Conservation (phyloP, 257 asterid species). For the Solanum paucissectum region DNA sequence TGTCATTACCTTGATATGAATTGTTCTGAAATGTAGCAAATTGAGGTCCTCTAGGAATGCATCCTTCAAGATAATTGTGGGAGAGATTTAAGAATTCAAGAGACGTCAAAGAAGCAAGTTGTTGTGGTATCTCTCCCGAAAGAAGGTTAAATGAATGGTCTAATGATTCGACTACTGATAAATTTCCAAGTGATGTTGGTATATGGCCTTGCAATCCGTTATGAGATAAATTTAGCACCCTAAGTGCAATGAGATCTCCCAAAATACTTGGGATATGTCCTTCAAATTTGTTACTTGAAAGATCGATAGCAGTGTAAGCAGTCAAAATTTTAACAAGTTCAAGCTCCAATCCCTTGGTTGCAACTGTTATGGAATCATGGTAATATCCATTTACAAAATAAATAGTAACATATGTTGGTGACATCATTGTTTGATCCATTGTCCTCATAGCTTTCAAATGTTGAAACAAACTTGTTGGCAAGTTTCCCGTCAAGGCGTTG, state of each 20-base stretch:
- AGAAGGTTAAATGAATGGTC: neutral
- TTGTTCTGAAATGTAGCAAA: neutral
- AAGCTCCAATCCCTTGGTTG: neutral
- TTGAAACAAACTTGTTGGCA: neutral
- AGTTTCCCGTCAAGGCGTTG: neutral
- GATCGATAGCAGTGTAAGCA: neutral
- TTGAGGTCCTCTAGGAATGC: neutral
- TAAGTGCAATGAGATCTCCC: neutral
- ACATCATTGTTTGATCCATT: neutral
- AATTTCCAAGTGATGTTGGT: neutral
- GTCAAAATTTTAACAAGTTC: neutral
- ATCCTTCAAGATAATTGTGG: neutral
- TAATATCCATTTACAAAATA: neutral
- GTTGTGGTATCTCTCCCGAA: neutral
- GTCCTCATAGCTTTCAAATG: neutral
- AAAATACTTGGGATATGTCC: neutral
- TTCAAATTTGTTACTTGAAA: neutral
- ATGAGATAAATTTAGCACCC: neutral
- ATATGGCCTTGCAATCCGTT: neutral
- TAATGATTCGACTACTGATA: neutral
- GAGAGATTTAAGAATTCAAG: neutral
- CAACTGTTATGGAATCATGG: neutral
- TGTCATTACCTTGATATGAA: neutral
- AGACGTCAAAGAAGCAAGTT: neutral
- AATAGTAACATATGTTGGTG: neutral